Base-by-base conservation (phyloP, 371 early-diverging fungal species). In the Mortierella sp. region DNA sequence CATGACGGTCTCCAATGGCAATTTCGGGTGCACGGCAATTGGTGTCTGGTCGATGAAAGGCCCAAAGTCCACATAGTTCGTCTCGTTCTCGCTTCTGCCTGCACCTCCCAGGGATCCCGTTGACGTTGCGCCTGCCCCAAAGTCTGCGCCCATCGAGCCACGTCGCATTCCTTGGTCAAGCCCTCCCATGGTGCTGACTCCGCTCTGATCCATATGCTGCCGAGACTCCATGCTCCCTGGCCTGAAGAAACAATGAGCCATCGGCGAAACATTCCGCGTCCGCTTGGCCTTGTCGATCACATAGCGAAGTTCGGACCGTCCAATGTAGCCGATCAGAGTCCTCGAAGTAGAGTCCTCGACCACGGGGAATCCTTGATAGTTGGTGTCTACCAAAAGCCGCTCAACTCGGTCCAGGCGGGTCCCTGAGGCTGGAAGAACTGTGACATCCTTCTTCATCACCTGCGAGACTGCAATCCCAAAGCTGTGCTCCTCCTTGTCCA, bases 31-130 rank as follows among this genome's bases (percentile, higher is more conserved):
- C 6, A 98, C 94, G 0, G 94, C 93, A 29, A 97, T 90, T 0
- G 99, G 98, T 8, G 96, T 95, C 89, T 90, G 91, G 74, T 96
- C 94, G 71, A 97, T 92, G 72, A 94, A 93, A 0, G 87, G 89
- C 4, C 94, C 91, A 88, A 96, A 92, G 70, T 95, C 93, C 22
- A 93, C 78, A 19, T 87, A 86, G 40, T 89, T 91, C 2, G 91
- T 87, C n/a, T 87, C 85, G 48, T 71, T 79, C 43, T 77, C 82
- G 37, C 71, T 29, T 34, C 76, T 41, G 24, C 45, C 41, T 13
- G 44, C 52, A 10, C 66, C 48, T 4, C 29, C 24, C 61, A 61
- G 3, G 22, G 61, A 34, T 10, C 22, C 71, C 6, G 70, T 29
- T 1, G 67, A 22, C 1, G 61, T 40, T 61, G 48, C 24, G 66